Base-by-base conservation (phyloP, 768 basidiomycete genomes). In the Hericium rajendrae region DNA sequence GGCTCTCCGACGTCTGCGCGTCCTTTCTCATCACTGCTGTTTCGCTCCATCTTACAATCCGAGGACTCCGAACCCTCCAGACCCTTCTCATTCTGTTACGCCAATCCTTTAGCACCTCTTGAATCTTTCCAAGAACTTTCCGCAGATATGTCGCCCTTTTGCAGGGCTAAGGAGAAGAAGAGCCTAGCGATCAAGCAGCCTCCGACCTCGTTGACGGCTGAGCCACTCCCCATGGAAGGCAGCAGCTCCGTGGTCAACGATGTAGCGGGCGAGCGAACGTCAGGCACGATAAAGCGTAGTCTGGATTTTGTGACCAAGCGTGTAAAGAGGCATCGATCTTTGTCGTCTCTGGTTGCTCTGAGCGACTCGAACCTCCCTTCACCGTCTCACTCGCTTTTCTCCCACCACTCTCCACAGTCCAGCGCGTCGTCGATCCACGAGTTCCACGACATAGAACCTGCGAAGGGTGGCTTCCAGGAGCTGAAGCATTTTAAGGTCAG, bases 401-500 rank as follows among this genome's bases (percentile, higher is more conserved):
- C 55, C 16, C 13, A 16, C 12, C 55, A n/a, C 10, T 56, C 46
- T 11, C 48, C 55, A 12, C 20, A 38, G 24, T 56, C 55, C 13
- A 56, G 28, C 43, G 48, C 48, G 15, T 56, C 55, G 6, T 56
- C 55, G 6, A 53, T n/a, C 6, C 52, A 38, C 32, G 20, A 22
- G 8, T 46, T 28, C n/a, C 46, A 56, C 32, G 48, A 18, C 20
- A 37, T 28, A 28, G 26, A 28, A 16, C 28, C 18, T 8, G 32
- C 57, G 38, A 57, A 62, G 12, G 55, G 57, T 16, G 38, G 38
- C 12, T 60, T 66, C 38, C 51, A 57, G 6, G 61, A 66, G 37
- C 61, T 41, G 8, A 60, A 50, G 12, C 32, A 56, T 32, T 73
- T 70, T 43, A 62, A 71, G 43, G 24, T 60, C 10, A 15, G 12